phyloP scores from a whole-genome alignment of 2,329 filamentous ascomycete species.

The Pyricularia sp. region DNA sequence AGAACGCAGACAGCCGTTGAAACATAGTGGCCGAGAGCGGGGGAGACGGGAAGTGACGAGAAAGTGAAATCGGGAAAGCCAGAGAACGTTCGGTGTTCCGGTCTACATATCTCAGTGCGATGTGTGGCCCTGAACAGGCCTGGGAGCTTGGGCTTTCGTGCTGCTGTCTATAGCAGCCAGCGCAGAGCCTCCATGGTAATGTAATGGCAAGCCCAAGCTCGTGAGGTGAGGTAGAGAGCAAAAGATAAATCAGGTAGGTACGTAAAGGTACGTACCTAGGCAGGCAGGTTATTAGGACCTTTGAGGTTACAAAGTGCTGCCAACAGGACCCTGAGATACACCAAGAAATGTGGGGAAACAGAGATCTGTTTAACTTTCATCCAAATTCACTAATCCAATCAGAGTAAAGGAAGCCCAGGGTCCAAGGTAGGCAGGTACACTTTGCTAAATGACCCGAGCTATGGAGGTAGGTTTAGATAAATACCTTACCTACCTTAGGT shows the following conservation, averaged over 20 bases:
- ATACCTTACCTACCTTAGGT: too few relatives aligned
- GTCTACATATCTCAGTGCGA: neutral
- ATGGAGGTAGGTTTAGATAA: too few relatives aligned
- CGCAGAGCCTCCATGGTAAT: neutral
- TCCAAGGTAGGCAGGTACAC: neutral
- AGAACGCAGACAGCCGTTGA: neutral
- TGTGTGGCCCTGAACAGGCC: neutral
- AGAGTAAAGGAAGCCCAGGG: neutral
- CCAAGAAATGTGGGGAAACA: neutral
- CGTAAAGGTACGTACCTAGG: too few relatives aligned
- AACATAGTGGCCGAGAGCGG: neutral
- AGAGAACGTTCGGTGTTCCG: neutral
- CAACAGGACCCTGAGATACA: neutral
- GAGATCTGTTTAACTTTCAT: neutral
- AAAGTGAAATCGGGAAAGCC: neutral
- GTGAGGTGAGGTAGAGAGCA: too few relatives aligned
- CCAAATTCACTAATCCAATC: neutral
- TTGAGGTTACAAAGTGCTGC: neutral
- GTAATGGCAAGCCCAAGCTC: too few relatives aligned
- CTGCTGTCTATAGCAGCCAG: neutral
- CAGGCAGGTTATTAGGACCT: too few relatives aligned
- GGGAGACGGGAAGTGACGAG: neutral
- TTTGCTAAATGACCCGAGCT: too few relatives aligned
- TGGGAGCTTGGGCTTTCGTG: neutral
- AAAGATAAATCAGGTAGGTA: too few relatives aligned